Conservation (phyloP, 257 asterid genomes). For the Nyctanthes arbortristis region DNA sequence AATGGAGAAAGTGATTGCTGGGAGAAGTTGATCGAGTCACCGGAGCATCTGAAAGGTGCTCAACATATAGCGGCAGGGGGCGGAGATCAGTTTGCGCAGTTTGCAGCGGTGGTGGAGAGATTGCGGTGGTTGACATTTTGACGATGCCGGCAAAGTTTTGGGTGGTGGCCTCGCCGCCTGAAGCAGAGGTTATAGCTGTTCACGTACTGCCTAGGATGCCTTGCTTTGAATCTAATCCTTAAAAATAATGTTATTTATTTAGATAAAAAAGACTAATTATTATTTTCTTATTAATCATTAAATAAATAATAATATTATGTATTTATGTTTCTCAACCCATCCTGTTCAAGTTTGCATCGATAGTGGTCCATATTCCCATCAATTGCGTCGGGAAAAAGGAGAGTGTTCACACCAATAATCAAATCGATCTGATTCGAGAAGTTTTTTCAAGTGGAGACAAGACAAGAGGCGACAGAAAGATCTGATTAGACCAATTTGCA, state of each 20-base stretch:
- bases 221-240: constrained; percentile 16
- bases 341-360: neutral
- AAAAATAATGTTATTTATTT: too few species aligned
- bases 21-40: constrained; percentile 49
- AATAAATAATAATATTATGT: neutral
- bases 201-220: constrained; percentile 72
- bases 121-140: constrained; percentile 53
- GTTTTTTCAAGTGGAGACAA: too few species aligned
- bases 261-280: neutral
- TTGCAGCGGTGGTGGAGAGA: constrained; percentile 32
- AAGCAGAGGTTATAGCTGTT: constrained; percentile 57
- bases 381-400: constrained; percentile 11
- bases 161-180: constrained; percentile 52
- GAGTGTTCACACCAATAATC: too few species aligned
- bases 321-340: neutral
- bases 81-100: constrained; percentile 65
- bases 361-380: neutral
- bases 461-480: too few species aligned
- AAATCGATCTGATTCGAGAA: too few species aligned
- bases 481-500: too few species aligned
- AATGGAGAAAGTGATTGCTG: constrained; percentile 48
- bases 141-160: constrained; percentile 40
- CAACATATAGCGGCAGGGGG: constrained; percentile 53
- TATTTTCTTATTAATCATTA: neutral
- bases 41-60: constrained; percentile 54